A percentile compares a stretch with the other conserved stretches of the same genome.
Conservation (phyloP, 192 early-diverging fungal species). For the Lobosporangium transversale region DNA sequence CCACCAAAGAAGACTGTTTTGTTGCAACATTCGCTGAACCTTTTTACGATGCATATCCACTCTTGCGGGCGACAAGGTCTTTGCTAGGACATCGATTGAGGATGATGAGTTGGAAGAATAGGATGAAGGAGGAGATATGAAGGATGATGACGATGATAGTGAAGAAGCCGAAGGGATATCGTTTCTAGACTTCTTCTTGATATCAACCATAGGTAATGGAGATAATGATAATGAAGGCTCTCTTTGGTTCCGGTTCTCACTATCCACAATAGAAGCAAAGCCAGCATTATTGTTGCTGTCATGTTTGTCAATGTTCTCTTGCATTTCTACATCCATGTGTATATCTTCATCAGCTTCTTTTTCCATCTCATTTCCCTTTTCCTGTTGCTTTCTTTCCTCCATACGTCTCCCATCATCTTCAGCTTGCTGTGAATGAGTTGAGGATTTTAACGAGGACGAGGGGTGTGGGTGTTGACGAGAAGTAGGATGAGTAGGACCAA, state of each 20-base stretch:
- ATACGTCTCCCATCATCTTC: not conserved
- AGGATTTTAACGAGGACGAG: too few relatives aligned
- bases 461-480: not conserved
- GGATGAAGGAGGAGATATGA: slow-evolving; percentile 38
- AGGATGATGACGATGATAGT: slow-evolving; percentile 2
- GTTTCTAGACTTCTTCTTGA: not conserved
- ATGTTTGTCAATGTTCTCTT: not conserved
- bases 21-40: slow-evolving; percentile 44
- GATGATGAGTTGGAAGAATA: slow-evolving; percentile 34
- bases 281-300: not conserved
- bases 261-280: not conserved
- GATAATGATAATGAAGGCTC: not conserved
- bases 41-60: slow-evolving; percentile 34
- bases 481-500: too few relatives aligned
- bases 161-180: not conserved
- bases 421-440: too few relatives aligned
- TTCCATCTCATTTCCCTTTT: not conserved
- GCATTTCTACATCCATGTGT: slow-evolving; percentile 12
- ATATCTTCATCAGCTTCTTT: slow-evolving; percentile 8
- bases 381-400: not conserved
- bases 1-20: slow-evolving; percentile 51
- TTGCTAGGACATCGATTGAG: slow-evolving; percentile 28
- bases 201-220: not conserved
- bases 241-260: too few relatives aligned
- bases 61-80: slow-evolving; percentile 23